Percentiles rank a stretch among this genome's conserved stretches.
phyloP scores from a whole-genome alignment of 2,329 filamentous ascomycete species.

The Thelonectria rubi region DNA sequence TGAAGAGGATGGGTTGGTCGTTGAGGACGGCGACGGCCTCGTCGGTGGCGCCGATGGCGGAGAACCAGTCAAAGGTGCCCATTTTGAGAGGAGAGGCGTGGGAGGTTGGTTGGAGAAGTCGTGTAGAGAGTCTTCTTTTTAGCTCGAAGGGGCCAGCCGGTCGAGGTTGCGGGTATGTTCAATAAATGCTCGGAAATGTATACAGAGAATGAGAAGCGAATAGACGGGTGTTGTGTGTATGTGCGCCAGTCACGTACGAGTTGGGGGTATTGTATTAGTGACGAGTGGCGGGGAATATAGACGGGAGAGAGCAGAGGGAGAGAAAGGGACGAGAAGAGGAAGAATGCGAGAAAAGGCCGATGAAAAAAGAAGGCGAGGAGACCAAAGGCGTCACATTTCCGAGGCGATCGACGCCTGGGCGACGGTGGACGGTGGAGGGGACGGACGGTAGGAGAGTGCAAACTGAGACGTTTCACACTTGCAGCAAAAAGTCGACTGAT shows the following conservation, averaged over 20 bases:
- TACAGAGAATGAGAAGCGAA: conserved; percentile 4
- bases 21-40: conserved; percentile 68
- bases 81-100: conserved; percentile 38
- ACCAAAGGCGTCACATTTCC: conserved; percentile 42
- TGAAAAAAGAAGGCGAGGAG: not conserved
- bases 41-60: conserved; percentile 64
- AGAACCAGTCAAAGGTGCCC: conserved; percentile 67
- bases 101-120: not conserved
- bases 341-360: too few species aligned
- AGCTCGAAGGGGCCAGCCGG: conserved; percentile 20
- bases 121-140: conserved; percentile 2
- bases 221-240: conserved; percentile 13
- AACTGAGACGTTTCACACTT: conserved; percentile 56
- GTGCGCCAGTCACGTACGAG: conserved; percentile 42
- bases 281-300: conserved; percentile 1
- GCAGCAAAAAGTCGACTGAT: conserved; percentile 47
- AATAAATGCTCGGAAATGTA: conserved; percentile 13
- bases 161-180: conserved; percentile 7
- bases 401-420: conserved; percentile 15
- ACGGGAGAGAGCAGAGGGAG: conserved; percentile 3
- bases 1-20: conserved; percentile 68
- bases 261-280: not conserved
- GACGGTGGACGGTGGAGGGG: conserved; percentile 18
- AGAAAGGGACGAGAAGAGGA: conserved; percentile 24
- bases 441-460: conserved; percentile 31